These are phyloP conservation scores for Kitagawia praeruptora DNA, from an alignment of 129 eudicot species.

Conservation along the genomic window DNA sequence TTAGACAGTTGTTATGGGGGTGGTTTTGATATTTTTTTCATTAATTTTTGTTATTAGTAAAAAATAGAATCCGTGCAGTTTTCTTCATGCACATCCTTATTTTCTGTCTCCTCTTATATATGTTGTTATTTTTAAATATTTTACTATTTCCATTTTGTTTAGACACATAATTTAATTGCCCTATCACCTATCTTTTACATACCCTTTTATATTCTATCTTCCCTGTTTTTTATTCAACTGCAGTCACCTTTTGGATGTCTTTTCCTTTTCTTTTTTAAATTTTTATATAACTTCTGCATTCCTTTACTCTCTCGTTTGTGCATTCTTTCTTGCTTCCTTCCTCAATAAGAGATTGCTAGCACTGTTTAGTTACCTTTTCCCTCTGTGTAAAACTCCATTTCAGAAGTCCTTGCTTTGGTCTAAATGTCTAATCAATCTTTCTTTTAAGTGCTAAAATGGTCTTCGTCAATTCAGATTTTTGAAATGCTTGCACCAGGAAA, in stretches of 20 bases:
- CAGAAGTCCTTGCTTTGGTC: background rate
- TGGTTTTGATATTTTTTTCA: background rate
- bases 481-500: background rate
- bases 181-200: too few relatives aligned
- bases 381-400: background rate
- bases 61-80: too few relatives aligned
- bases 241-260: too few relatives aligned
- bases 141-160: too few relatives aligned
- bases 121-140: too few relatives aligned
- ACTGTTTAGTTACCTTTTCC: background rate
- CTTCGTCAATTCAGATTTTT: background rate
- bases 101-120: too few relatives aligned
- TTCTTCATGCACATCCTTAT: too few relatives aligned
- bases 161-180: too few relatives aligned
- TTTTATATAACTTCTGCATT: background rate
- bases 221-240: too few relatives aligned
- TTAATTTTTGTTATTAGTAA: too few relatives aligned
- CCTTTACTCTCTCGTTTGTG: background rate
- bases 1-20: background rate
- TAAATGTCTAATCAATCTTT: background rate
- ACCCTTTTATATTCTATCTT: too few relatives aligned
- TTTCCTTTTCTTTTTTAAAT: too few relatives aligned
- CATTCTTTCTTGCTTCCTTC: background rate
- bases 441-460: background rate
- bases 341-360: background rate